Conservation (phyloP, 2,329 filamentous ascomycete genomes). For the Apiospora pterosperma region DNA sequence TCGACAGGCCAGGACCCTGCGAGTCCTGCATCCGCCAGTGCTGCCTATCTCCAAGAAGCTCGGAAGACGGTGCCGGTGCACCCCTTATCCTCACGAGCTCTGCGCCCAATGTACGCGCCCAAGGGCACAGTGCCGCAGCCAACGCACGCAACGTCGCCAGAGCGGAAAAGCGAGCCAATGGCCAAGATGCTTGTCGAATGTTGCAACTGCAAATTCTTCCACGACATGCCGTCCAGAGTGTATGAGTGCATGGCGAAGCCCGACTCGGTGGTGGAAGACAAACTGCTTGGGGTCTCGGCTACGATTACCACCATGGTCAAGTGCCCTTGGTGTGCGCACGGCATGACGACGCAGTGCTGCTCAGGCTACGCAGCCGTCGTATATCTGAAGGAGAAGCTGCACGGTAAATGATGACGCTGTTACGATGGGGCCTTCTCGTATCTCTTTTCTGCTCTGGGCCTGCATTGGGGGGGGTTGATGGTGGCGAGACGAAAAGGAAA, state of each 20-base stretch:
- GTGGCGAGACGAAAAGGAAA: neutral
- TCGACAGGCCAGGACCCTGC: conserved; percentile 19
- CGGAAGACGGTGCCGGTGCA: conserved; percentile 26
- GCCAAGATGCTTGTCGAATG: conserved; percentile 65
- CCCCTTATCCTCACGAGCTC: conserved; percentile 18
- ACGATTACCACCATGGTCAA: conserved; percentile 59
- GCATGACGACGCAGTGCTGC: conserved; percentile 67
- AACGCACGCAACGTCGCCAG: neutral
- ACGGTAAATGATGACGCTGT: conserved; percentile 28
- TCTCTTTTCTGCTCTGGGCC: neutral
- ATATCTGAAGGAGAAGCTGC: conserved; percentile 61
- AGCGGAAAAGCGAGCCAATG: conserved; percentile 34
- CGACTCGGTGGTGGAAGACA: conserved; percentile 50
- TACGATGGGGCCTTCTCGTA: neutral
- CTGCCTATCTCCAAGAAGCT: conserved; percentile 33
- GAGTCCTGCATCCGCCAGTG: conserved; percentile 20
- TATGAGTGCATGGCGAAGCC: conserved; percentile 64
- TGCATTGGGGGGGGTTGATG: neutral
- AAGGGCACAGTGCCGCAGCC: conserved; percentile 18
- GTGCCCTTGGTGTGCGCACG: conserved; percentile 70
- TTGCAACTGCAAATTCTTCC: conserved; percentile 61
- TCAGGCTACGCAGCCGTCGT: conserved; percentile 66
- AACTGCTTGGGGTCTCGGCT: conserved; percentile 49
- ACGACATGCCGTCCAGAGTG: conserved; percentile 62
- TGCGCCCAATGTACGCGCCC: conserved; percentile 23